A percentile compares a stretch with the other conserved stretches of the same genome.
phyloP scores from a whole-genome alignment of 1,284 basidiomycete genomes.

The Macrocystidia cucumis region DNA sequence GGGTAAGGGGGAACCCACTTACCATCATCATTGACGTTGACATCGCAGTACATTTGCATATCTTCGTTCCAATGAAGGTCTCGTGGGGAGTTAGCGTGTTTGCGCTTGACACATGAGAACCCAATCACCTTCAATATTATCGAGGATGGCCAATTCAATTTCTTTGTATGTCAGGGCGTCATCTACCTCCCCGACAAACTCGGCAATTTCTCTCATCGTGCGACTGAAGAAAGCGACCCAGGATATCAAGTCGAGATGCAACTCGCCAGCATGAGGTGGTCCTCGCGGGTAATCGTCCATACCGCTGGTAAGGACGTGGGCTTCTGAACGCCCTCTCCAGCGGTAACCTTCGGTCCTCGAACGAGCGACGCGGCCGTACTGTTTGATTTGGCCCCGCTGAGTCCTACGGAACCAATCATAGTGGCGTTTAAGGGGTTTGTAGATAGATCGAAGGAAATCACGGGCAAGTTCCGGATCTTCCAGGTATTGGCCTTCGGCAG shows the following conservation, averaged over 20 bases:
- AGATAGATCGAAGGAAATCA: conserved; percentile 72
- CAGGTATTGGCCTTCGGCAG: conserved; percentile 42
- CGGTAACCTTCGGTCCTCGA: conserved; percentile 88
- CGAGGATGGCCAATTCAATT: conserved; percentile 74
- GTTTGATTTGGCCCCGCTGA: conserved; percentile 88
- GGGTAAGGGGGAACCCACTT: conserved; percentile 10
- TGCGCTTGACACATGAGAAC: conserved; percentile 5
- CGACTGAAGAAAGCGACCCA: conserved; percentile 94
- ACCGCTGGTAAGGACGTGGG: conserved; percentile 87
- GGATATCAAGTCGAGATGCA: conserved; percentile 87
- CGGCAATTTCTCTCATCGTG: conserved; percentile 84
- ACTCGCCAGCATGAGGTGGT: conserved; percentile 81
- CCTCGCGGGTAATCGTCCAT: conserved; percentile 94
- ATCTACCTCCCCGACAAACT: conserved; percentile 76
- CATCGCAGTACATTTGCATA: conserved; percentile 89
- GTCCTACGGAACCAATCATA: conserved; percentile 95
- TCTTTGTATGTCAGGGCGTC: conserved; percentile 71
- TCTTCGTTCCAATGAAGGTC: conserved; percentile 93
- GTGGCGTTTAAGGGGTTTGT: conserved; percentile 78
- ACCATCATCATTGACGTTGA: conserved; percentile 81
- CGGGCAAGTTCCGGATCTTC: conserved; percentile 54
- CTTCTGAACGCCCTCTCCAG: conserved; percentile 86
- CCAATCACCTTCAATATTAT: conserved; percentile 75
- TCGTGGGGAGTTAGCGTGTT: conserved; percentile 18
- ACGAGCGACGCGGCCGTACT: conserved; percentile 75